Evolutionary conservation across 768 basidiomycete species (phyloP).

Genomic region (Auriculariales sp.): DNA sequence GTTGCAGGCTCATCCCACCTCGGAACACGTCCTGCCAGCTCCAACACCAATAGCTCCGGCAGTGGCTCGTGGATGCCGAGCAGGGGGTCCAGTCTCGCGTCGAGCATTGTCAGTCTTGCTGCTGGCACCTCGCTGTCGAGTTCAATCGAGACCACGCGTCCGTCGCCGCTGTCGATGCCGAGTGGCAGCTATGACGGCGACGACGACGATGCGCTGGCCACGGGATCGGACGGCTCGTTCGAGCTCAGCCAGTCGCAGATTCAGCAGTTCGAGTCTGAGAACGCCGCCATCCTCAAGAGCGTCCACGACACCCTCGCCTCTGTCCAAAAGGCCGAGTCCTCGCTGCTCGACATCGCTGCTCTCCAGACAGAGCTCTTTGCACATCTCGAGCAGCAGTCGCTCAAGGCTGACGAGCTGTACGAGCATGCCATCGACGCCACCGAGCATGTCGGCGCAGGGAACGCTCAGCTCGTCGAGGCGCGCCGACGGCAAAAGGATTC

Average conservation of each 20-base stretch:
- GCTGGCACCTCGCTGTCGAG: conserved; percentile 10
- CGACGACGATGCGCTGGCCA: conserved; percentile 13
- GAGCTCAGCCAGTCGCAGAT: conserved; percentile 81
- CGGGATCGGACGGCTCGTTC: conserved; percentile 34
- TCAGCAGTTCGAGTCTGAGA: conserved; percentile 86
- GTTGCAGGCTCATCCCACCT: conserved; percentile 2
- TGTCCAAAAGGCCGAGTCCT: conserved; percentile 83
- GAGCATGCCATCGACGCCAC: conserved; percentile 88
- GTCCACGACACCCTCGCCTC: conserved; percentile 79
- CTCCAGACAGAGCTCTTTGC: conserved; percentile 84
- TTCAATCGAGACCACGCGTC: conserved; percentile 7
- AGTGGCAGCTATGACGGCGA: conserved; percentile 24
- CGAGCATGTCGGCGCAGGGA: conserved; percentile 77
- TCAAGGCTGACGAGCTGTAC: conserved; percentile 84
- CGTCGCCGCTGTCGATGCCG: conserved; percentile 9
- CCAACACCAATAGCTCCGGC: not conserved
- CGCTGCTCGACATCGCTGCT: conserved; percentile 82
- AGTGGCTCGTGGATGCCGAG: conserved; percentile 13
- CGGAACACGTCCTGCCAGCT: conserved; percentile 1
- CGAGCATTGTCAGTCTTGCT: conserved; percentile 10
- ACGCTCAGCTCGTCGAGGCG: conserved; percentile 80
- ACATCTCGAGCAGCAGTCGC: conserved; percentile 80
- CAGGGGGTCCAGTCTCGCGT: conserved; percentile 24
- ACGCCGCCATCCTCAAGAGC: conserved; percentile 67
- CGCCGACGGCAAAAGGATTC: conserved; percentile 75